phyloP scores from a whole-genome alignment of 345 rosid genomes.

The Iberis pinnata region DNA sequence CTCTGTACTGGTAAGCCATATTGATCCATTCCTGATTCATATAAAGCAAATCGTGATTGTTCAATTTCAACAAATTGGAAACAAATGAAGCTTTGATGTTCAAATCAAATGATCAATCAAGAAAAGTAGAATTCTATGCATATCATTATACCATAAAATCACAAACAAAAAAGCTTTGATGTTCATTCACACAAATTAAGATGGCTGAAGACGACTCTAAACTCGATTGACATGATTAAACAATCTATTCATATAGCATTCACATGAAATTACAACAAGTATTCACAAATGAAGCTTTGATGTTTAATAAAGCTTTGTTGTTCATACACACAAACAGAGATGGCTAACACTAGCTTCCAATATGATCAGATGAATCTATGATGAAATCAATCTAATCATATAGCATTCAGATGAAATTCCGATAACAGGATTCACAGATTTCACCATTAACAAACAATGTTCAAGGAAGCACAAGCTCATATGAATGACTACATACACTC shows the following conservation, averaged over 20 bases:
- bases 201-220: no score
- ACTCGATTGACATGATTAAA: no score
- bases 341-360: no score
- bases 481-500: neutral
- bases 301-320: no score
- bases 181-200: no score
- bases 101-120: neutral
- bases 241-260: no score
- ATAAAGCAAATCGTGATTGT: no score
- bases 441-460: neutral
- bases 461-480: neutral
- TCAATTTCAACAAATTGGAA: no score
- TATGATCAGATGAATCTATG: neutral
- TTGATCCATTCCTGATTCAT: conserved; percentile 55
- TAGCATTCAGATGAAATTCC: neutral
- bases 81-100: no score
- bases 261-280: no score
- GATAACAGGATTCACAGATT: neutral
- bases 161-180: neutral
- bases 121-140: neutral
- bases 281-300: no score
- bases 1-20: conserved; percentile 50
- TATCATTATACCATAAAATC: neutral
- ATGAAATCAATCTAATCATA: conserved; percentile 6
- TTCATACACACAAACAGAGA: no score